These are phyloP conservation scores for Tirmania nivea DNA, from an alignment of 495 filamentous ascomycete species.

Conservation along the genomic window DNA sequence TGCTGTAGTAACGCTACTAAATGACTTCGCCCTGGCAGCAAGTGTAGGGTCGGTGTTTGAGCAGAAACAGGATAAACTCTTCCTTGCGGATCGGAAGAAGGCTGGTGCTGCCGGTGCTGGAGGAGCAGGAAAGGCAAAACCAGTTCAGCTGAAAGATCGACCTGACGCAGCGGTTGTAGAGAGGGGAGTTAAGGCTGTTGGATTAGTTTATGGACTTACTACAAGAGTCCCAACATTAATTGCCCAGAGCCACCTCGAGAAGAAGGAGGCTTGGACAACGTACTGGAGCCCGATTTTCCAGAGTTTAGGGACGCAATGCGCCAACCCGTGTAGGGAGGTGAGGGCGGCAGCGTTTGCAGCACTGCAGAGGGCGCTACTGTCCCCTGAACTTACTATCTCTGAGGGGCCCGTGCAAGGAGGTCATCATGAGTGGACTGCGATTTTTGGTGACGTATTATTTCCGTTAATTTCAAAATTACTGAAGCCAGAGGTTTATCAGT, in stretches of 20 bases:
- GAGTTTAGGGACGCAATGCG: conserved; percentile 68
- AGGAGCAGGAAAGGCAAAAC: too few relatives aligned
- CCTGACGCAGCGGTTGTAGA: conserved; percentile 55
- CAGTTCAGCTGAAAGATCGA: neutral
- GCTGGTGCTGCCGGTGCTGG: neutral
- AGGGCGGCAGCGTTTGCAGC: conserved; percentile 71
- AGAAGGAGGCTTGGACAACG: conserved; percentile 80
- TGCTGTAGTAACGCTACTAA: conserved; percentile 55
- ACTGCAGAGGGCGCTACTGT: conserved; percentile 68
- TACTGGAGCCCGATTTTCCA: conserved; percentile 96
- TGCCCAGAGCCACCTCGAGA: conserved; percentile 78
- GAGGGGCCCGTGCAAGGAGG: conserved; percentile 23
- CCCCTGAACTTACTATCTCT: conserved; percentile 52
- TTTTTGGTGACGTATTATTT: conserved; percentile 87
- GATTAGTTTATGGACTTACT: conserved; percentile 59
- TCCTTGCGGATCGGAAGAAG: conserved; percentile 22
- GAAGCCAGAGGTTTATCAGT: conserved; percentile 88
- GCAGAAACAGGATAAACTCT: conserved; percentile 50
- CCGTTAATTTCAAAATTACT: conserved; percentile 75
- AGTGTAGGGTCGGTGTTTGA: conserved; percentile 60
- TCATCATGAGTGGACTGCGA: conserved; percentile 78
- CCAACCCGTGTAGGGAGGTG: conserved; percentile 88
- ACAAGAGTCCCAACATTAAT: conserved; percentile 64
- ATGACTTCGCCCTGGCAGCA: conserved; percentile 72
- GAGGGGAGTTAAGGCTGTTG: conserved; percentile 59